phyloP scores from a whole-genome alignment of 2,329 filamentous ascomycete genomes.

The Fusarium bulbicola region DNA sequence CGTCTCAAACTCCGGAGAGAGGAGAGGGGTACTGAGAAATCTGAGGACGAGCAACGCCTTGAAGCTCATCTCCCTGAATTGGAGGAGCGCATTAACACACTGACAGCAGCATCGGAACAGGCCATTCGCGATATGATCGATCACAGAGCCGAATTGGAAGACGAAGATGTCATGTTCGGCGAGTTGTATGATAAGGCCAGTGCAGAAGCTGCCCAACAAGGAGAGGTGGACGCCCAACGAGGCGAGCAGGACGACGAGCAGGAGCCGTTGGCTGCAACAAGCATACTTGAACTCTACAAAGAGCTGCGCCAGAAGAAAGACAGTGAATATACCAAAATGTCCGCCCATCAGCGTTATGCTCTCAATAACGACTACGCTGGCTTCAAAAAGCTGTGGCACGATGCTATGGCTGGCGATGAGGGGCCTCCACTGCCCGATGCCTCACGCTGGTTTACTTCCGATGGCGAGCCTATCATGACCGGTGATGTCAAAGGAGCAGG shows the following conservation, averaged over 20 bases:
- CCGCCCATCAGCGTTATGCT: conserved; percentile 59
- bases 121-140: conserved; percentile 61
- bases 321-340: conserved; percentile 54
- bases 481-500: conserved; percentile 34
- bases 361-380: conserved; percentile 66
- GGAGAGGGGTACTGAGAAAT: conserved; percentile 49
- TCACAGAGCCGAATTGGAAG: conserved; percentile 58
- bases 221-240: not conserved
- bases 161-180: conserved; percentile 54
- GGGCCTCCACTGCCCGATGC: conserved; percentile 63
- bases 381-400: conserved; percentile 69
- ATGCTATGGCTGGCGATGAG: conserved; percentile 58
- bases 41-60: conserved; percentile 49
- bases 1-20: conserved; percentile 47
- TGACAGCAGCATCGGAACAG: conserved; percentile 58
- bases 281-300: conserved; percentile 47
- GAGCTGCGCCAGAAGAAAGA: conserved; percentile 50
- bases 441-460: conserved; percentile 61
- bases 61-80: conserved; percentile 53
- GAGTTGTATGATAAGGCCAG: conserved; percentile 46
- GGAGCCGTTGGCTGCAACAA: conserved; percentile 35
- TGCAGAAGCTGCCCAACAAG: conserved; percentile 25
- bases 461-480: conserved; percentile 54
- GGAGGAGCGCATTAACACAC: conserved; percentile 49
- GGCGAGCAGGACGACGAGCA: conserved; percentile 42